A percentile compares a stretch with the other conserved stretches of the same genome.
Evolutionary conservation across 345 rosid species (phyloP).

Genomic region (Eucalyptus erythrocorys): DNA sequence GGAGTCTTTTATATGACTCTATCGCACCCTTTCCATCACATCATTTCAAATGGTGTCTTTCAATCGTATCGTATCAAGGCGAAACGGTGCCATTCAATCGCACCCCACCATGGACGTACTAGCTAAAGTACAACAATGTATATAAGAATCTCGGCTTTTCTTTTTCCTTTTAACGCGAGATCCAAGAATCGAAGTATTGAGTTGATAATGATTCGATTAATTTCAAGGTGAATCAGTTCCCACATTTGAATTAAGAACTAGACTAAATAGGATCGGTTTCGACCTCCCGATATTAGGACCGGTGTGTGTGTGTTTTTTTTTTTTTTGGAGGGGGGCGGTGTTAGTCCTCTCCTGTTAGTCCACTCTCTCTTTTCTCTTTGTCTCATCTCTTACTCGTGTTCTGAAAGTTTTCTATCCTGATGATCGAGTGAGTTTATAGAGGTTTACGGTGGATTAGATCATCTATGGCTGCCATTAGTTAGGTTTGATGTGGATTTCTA

Average conservation of each 20-base stretch:
- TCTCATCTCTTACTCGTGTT: neutral
- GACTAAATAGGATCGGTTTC: too few species aligned
- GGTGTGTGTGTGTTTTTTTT: neutral
- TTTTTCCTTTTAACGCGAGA: too few species aligned
- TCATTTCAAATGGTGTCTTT: too few species aligned
- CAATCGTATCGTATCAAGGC: too few species aligned
- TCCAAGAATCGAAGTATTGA: too few species aligned
- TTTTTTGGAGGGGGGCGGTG: neutral
- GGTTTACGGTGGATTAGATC: neutral
- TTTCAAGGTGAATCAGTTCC: fast-evolving
- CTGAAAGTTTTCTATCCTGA: neutral
- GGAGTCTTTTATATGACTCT: too few species aligned
- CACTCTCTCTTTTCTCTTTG: neutral
- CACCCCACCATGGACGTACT: too few species aligned
- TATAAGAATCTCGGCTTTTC: too few species aligned
- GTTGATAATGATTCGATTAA: neutral
- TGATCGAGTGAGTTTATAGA: neutral
- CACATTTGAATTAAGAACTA: neutral
- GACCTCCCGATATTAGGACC: fast-evolving
- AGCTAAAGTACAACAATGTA: too few species aligned
- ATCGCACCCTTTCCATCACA: too few species aligned
- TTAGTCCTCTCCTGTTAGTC: neutral
- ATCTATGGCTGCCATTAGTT: neutral
- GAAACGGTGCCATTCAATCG: too few species aligned
- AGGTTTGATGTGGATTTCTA: too few species aligned